These are phyloP conservation scores for Hirschfeldia incana DNA, from an alignment of 345 rosid species.

Conservation along the genomic window DNA sequence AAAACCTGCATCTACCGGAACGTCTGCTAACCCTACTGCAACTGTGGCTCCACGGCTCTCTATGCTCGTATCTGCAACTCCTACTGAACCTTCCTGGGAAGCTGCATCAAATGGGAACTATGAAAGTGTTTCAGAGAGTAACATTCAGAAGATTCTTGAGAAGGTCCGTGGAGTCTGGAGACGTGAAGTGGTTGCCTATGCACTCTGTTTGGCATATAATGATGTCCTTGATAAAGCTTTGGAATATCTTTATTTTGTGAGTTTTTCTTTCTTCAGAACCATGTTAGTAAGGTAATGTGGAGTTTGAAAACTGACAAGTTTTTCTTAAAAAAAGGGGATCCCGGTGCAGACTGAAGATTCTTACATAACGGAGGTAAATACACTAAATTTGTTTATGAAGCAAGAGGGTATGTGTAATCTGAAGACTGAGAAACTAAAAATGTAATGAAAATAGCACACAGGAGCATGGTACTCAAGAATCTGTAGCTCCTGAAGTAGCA, in stretches of 20 bases:
- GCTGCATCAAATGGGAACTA: too few relatives aligned
- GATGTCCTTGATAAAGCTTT: neutral
- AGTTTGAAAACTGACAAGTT: neutral
- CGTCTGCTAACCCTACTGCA: constrained; percentile 41
- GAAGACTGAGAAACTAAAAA: neutral
- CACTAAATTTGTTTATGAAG: neutral
- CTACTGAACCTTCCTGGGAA: neutral
- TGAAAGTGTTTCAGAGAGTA: neutral
- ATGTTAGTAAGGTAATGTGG: neutral
- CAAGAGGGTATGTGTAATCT: neutral
- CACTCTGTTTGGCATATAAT: neutral
- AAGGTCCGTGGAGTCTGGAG: neutral
- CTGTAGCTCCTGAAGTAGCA: neutral
- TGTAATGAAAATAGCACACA: neutral
- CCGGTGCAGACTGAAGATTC: neutral
- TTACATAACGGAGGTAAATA: neutral
- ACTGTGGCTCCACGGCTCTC: too few relatives aligned
- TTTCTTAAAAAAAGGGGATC: neutral
- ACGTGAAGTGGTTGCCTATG: neutral
- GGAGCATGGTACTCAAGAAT: neutral
- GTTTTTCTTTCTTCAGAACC: neutral
- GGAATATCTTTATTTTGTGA: neutral
- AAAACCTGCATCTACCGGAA: constrained; percentile 59
- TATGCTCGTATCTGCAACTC: neutral
- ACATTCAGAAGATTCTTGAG: neutral